Evolutionary conservation across 306 rosid genomes (phyloP).

Genomic region (Gastrolobium bilobum): DNA sequence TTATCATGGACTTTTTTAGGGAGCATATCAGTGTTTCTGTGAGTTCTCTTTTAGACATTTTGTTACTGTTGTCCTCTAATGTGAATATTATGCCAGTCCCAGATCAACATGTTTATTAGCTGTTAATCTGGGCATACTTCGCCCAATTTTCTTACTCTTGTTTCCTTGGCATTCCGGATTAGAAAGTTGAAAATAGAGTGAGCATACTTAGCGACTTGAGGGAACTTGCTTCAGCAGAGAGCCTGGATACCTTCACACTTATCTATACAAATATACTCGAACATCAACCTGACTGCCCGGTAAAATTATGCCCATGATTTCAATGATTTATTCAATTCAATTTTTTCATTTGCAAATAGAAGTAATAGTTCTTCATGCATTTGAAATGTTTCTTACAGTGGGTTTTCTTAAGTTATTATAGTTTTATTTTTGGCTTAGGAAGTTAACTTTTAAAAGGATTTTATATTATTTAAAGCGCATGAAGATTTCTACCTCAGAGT

Average conservation of each 20-base stretch:
- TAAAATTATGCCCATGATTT: constrained; percentile 52
- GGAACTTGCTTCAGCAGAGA: constrained; percentile 98
- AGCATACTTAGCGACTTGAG: constrained; percentile 83
- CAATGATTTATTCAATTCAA: constrained; percentile 7
- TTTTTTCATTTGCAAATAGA: constrained; percentile 17
- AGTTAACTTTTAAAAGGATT: background rate
- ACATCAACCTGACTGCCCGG: constrained; percentile 99
- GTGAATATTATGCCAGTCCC: constrained; percentile 26
- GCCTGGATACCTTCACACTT: constrained; percentile 89
- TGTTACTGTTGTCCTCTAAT: constrained; percentile 16
- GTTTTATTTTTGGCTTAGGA: constrained; percentile 30
- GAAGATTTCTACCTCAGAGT: constrained; percentile 24
- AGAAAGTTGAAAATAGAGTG: constrained; percentile 95
- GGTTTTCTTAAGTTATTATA: background rate
- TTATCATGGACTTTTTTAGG: constrained; percentile 95
- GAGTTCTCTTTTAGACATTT: constrained; percentile 53
- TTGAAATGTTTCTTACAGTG: background rate
- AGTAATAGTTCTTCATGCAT: constrained; percentile 13
- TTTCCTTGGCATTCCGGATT: constrained; percentile 48
- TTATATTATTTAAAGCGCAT: constrained; percentile 1
- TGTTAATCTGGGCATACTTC: constrained; percentile 19
- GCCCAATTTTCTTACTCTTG: constrained; percentile 35
- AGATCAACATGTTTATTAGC: constrained; percentile 17
- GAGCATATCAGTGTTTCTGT: constrained; percentile 91
- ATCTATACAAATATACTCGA: constrained; percentile 93